phyloP scores from a whole-genome alignment of 2,329 filamentous ascomycete genomes.

The Triangularia verruculosa region DNA sequence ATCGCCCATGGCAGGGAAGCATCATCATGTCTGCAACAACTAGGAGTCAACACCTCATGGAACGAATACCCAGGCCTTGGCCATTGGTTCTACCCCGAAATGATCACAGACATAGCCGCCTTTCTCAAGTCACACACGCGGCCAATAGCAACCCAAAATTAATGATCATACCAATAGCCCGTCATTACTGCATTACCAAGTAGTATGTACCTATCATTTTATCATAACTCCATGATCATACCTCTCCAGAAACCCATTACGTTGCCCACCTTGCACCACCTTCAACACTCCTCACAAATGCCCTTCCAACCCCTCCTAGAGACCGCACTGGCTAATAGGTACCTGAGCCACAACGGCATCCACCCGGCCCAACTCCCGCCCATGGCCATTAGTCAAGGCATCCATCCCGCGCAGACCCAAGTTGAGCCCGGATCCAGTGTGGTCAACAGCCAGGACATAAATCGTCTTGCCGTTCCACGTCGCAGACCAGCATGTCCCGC shows the following conservation, averaged over 20 bases:
- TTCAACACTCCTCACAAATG: neutral
- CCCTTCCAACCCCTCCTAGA: constrained; percentile 19
- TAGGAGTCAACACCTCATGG: constrained; percentile 29
- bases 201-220: constrained; percentile 1
- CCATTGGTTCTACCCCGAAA: constrained; percentile 45
- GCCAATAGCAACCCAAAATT: neutral
- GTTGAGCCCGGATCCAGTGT: constrained; percentile 50
- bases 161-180: neutral
- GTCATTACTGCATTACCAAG: neutral
- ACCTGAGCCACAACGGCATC: constrained; percentile 49
- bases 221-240: neutral
- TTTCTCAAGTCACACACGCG: constrained; percentile 9
- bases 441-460: constrained; percentile 56
- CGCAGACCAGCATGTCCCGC: constrained; percentile 59
- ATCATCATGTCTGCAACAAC: constrained; percentile 33
- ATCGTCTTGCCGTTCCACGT: constrained; percentile 50
- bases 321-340: constrained; percentile 41
- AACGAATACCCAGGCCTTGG: constrained; percentile 40
- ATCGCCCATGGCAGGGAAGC: constrained; percentile 36
- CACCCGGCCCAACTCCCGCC: constrained; percentile 48
- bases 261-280: too few species aligned
- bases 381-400: constrained; percentile 51
- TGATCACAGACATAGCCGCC: constrained; percentile 38
- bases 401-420: constrained; percentile 56
- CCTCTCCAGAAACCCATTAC: neutral